phyloP scores from a whole-genome alignment of 345 rosid genomes.

The Erodium maritimum region DNA sequence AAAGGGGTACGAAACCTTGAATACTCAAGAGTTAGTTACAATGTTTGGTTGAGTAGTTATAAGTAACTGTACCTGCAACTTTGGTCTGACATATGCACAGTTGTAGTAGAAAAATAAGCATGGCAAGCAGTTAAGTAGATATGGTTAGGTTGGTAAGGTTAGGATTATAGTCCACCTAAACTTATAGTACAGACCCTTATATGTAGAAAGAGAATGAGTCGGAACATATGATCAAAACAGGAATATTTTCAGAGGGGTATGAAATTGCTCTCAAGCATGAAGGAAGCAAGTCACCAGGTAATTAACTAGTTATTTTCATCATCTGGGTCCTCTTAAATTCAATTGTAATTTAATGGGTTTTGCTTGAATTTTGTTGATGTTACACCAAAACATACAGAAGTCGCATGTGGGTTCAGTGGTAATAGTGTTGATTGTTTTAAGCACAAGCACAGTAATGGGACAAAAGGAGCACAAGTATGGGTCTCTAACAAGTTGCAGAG shows the following conservation, averaged over 20 bases:
- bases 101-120: neutral
- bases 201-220: neutral
- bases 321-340: neutral
- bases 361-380: neutral
- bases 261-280: neutral
- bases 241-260: neutral
- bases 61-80: neutral
- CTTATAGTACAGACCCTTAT: neutral
- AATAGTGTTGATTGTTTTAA: neutral
- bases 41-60: neutral
- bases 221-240: neutral
- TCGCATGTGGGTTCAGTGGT: neutral
- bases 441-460: neutral
- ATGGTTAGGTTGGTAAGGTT: too few relatives aligned
- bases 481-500: conserved; percentile 31
- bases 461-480: neutral
- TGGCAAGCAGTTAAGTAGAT: neutral
- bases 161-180: neutral
- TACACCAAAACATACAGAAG: neutral
- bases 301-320: neutral
- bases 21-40: neutral
- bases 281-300: neutral
- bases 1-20: neutral
- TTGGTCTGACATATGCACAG: neutral
- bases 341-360: neutral